Evolutionary conservation across 2,329 filamentous ascomycete genomes (phyloP), one percentile per base, ranked within the genome.

Genomic region (Didymella lethalis): DNA sequence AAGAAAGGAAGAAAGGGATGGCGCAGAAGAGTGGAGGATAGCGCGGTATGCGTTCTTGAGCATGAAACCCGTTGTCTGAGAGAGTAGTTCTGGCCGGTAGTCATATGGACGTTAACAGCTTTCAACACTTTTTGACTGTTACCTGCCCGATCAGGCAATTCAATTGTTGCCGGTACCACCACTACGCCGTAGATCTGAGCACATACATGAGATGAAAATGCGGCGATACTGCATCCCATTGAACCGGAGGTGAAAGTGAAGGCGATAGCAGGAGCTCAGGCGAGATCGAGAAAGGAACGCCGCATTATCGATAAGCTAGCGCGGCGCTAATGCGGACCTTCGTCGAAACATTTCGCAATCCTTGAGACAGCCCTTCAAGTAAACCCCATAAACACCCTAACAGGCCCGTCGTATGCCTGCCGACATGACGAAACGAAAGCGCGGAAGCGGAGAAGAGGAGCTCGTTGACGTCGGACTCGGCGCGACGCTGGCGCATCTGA

Each of bases 341-440:
- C 16, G 32, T 29, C 14, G 52, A 46, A 57, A 57, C 58, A 61
- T 49, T 61, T 61, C 53, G 44, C 16, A 23, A 54, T 28, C 23
- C 32, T 46, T 18, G 11, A 41, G 45, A 23, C 31, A 49, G 20
- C 18, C 26, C 14, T 29, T 18, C 11, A 2, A 43, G 18, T 14
- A 12, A 23, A 25, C 18, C 32, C 34, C 48, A 45, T 31, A 7
- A 23, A 50, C 20, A 47, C 26, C n/a, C 31, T 14, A 31, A 18
- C 43, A 48, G 25, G 43, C 47, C 52, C 25, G 34, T 59, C 47
- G 60, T 53, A 65, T 58, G 50, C 54, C 54, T 53, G 44, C 36
- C 58, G 54, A 61, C 49, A 75, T 74, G 71, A 59, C 66, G 32
- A 75, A 74, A 67, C 67, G 71, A 62, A 74, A 75, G 66, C 65